Evolutionary conservation across 2,329 filamentous ascomycete genomes (phyloP).

Genomic region (Penicillium sp.): DNA sequence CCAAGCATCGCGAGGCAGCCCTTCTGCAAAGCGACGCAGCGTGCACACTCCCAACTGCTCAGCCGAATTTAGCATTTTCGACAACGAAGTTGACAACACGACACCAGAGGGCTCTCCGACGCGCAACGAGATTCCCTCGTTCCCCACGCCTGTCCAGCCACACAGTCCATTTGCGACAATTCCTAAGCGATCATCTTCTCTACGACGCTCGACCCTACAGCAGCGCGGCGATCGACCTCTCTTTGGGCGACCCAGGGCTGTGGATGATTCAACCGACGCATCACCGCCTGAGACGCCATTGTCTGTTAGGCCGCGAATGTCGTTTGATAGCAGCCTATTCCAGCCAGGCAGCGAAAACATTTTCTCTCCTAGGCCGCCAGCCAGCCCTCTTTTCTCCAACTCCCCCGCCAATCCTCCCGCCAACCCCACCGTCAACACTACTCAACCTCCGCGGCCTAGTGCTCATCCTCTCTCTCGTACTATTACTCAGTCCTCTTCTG

Average conservation of each 20-base stretch:
- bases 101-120: constrained; percentile 28
- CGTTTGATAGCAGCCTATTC: constrained; percentile 70
- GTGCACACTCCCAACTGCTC: constrained; percentile 69
- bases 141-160: constrained; percentile 37
- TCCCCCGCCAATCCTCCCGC: constrained; percentile 13
- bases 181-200: constrained; percentile 68
- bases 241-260: constrained; percentile 42
- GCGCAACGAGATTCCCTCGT: constrained; percentile 24
- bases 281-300: constrained; percentile 55
- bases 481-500: constrained; percentile 81
- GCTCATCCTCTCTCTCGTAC: constrained; percentile 83
- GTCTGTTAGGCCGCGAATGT: constrained; percentile 67
- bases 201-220: constrained; percentile 83
- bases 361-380: constrained; percentile 60
- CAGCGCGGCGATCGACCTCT: constrained; percentile 70
- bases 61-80: constrained; percentile 72
- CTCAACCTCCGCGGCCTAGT: constrained; percentile 43
- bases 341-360: constrained; percentile 63
- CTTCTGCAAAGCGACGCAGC: constrained; percentile 86
- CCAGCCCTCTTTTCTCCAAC: constrained; percentile 41
- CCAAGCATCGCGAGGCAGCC: constrained; percentile 72
- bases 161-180: constrained; percentile 53
- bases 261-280: constrained; percentile 47
- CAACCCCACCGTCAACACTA: constrained; percentile 8
- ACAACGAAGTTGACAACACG: constrained; percentile 37